Conservation (phyloP, 805 yeast genomes). For the Cyberlindnera misumaiensis region DNA sequence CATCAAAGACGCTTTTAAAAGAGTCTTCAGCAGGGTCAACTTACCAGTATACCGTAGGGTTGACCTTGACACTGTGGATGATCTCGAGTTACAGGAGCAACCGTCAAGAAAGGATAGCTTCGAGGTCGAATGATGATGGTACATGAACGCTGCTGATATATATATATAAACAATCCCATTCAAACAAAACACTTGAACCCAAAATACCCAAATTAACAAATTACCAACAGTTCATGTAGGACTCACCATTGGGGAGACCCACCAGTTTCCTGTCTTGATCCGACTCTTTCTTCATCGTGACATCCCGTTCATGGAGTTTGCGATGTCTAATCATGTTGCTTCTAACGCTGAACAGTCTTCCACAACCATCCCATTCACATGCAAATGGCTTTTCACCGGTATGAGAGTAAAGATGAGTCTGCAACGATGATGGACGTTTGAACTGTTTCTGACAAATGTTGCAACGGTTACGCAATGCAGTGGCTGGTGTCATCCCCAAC, state of each 20-base stretch:
- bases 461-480: slow-evolving; percentile 40
- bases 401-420: slow-evolving; percentile 74
- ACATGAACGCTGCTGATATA: no score
- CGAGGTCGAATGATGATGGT: slow-evolving; percentile 8
- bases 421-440: slow-evolving; percentile 75
- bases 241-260: not conserved
- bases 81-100: slow-evolving; percentile 3
- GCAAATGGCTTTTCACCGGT: slow-evolving; percentile 73
- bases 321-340: slow-evolving; percentile 79
- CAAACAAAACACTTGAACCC: not conserved
- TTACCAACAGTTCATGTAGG: not conserved
- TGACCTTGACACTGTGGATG: no score
- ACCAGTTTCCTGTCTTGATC: not conserved
- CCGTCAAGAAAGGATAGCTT: slow-evolving; percentile 5
- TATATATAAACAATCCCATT: not conserved
- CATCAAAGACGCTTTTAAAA: slow-evolving; percentile 11
- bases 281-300: not conserved
- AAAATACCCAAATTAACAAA: not conserved
- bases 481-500: slow-evolving; percentile 35
- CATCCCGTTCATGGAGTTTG: slow-evolving; percentile 47
- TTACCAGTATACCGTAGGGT: no score
- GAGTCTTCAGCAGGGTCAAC: not conserved
- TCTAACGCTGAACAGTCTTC: slow-evolving; percentile 64
- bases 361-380: slow-evolving; percentile 61
- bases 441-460: slow-evolving; percentile 66